Percentiles rank a stretch among this genome's conserved stretches.
Evolutionary conservation across 2,329 filamentous ascomycete genomes (phyloP).

Genomic region (Penicillium sp.): DNA sequence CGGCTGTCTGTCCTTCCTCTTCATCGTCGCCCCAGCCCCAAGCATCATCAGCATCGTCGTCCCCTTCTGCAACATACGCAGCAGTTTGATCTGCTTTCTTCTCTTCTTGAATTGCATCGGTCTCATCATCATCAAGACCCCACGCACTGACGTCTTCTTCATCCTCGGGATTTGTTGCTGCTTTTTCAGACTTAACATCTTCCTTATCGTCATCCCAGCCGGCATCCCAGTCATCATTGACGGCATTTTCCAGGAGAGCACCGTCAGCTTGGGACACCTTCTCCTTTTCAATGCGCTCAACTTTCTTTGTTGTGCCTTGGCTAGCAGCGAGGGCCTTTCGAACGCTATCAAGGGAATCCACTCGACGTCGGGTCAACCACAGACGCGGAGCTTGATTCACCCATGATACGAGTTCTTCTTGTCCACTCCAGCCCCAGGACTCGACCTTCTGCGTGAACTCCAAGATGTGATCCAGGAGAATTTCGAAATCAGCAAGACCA

Average conservation of each 20-base stretch:
- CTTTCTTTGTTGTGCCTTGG: conserved; percentile 66
- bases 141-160: conserved; percentile 52
- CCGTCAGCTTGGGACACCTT: conserved; percentile 71
- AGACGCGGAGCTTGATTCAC: conserved; percentile 74
- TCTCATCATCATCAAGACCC: conserved; percentile 50
- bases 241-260: conserved; percentile 60
- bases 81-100: conserved; percentile 15
- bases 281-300: conserved; percentile 84
- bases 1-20: conserved; percentile 34
- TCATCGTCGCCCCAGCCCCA: conserved; percentile 84
- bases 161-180: conserved; percentile 23
- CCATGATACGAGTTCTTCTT: conserved; percentile 72
- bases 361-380: conserved; percentile 83
- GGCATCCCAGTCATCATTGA: conserved; percentile 69
- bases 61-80: conserved; percentile 17
- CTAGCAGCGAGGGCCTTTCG: conserved; percentile 68
- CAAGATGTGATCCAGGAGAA: conserved; percentile 64
- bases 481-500: conserved; percentile 71
- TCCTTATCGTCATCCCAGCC: conserved; percentile 75
- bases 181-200: conserved; percentile 28
- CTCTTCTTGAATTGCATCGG: conserved; percentile 33
- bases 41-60: conserved; percentile 59
- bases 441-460: conserved; percentile 66
- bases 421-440: conserved; percentile 62
- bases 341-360: conserved; percentile 74